Evolutionary conservation across 2,329 filamentous ascomycete species (phyloP).

Genomic region (Calonectria multiphialidica): DNA sequence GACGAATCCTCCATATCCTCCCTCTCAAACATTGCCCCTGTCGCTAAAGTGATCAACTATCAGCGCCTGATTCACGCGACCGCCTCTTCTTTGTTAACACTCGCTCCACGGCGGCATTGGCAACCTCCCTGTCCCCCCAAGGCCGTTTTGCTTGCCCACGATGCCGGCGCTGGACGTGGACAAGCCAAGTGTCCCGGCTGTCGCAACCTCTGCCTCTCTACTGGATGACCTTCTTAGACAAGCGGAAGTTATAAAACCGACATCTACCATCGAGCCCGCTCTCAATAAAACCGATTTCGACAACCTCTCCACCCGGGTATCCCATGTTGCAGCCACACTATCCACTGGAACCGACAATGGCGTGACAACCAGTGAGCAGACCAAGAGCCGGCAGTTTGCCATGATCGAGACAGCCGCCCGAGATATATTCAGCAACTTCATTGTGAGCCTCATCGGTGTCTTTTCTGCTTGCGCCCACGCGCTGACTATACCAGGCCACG

Average conservation of each 20-base stretch:
- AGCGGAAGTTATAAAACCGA: constrained; percentile 70
- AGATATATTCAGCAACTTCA: constrained; percentile 81
- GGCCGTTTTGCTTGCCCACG: constrained; percentile 36
- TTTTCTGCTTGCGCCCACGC: constrained; percentile 29
- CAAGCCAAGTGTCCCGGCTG: constrained; percentile 64
- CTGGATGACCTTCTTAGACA: constrained; percentile 69
- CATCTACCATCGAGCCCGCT: constrained; percentile 76
- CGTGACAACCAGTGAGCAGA: constrained; percentile 54
- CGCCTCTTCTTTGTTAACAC: background rate
- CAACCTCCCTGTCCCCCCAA: constrained; percentile 14
- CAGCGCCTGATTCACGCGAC: background rate
- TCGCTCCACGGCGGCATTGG: constrained; percentile 28
- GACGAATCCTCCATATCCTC: background rate
- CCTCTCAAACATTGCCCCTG: background rate
- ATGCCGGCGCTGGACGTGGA: constrained; percentile 64
- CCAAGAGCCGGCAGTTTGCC: constrained; percentile 68
- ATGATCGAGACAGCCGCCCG: constrained; percentile 88
- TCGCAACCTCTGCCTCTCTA: constrained; percentile 65
- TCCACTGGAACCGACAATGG: constrained; percentile 43
- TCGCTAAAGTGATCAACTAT: background rate
- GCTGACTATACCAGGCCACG: constrained; percentile 68
- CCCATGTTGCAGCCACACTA: constrained; percentile 47
- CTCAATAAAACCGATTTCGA: constrained; percentile 77
- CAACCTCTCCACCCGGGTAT: constrained; percentile 60
- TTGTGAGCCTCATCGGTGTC: constrained; percentile 67